Evolutionary conservation across 176 grass and related monocot genomes (phyloP).

Genomic region (Rhipidocladum racemiflorum): DNA sequence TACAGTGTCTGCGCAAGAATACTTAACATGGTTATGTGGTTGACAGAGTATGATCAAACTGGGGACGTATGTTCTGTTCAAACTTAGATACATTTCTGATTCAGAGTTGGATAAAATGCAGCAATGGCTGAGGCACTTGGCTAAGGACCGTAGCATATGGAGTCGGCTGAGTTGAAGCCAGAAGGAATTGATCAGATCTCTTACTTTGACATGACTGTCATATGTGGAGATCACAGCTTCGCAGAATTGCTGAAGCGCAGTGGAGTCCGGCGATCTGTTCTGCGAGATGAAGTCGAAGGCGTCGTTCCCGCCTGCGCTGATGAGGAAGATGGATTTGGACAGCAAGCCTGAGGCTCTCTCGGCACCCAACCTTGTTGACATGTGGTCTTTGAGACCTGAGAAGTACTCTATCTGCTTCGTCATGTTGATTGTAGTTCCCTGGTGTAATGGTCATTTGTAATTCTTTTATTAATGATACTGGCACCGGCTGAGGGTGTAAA

Average conservation of each 20-base stretch:
- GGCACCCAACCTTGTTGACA: slow-evolving; percentile 11
- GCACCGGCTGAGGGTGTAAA: not conserved
- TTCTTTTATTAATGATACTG: not conserved
- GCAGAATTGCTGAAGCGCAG: slow-evolving; percentile 32
- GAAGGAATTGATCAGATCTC: not conserved
- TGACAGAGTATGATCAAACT: not conserved
- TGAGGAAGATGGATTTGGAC: slow-evolving; percentile 66
- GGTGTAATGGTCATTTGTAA: not conserved
- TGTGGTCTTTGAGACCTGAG: slow-evolving; percentile 46
- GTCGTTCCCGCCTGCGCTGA: slow-evolving; percentile 60
- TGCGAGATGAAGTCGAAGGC: slow-evolving; percentile 46
- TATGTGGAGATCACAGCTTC: slow-evolving; percentile 51
- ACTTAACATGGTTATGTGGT: not conserved
- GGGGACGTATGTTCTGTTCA: not conserved
- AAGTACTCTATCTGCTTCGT: slow-evolving; percentile 69
- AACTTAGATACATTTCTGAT: not conserved
- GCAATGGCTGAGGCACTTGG: not conserved
- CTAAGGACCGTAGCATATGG: not conserved
- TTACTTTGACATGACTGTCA: slow-evolving; percentile 65
- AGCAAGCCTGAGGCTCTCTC: not conserved
- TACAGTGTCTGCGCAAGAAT: slow-evolving; percentile 44
- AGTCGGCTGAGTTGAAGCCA: not conserved
- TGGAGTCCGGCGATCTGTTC: slow-evolving; percentile 43
- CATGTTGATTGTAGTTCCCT: slow-evolving; percentile 62
- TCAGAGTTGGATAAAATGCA: not conserved